Evolutionary conservation across 139 green algal species (phyloP).

Genomic region (Picochlorum sp.): DNA sequence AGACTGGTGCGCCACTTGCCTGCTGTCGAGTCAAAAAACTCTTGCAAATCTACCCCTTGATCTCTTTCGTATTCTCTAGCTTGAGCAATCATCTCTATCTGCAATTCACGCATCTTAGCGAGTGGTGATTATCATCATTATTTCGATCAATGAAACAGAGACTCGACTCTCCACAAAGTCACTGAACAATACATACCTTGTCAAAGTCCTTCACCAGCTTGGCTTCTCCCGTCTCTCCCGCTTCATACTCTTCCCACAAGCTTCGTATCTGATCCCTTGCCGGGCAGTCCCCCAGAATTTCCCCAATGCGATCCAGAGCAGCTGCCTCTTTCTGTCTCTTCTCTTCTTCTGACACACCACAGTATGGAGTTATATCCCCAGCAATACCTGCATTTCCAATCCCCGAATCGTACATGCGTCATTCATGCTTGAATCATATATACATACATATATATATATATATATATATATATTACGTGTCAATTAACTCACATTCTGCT

Average conservation of each 20-base stretch:
- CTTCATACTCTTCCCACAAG: slow-evolving; percentile 89
- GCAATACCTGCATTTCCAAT: slow-evolving; percentile 56
- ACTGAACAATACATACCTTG: too few relatives aligned
- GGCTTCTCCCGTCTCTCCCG: slow-evolving; percentile 55
- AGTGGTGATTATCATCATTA: too few relatives aligned
- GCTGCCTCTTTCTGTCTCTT: slow-evolving; percentile 59
- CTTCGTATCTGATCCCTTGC: slow-evolving; percentile 51
- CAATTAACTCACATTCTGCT: slow-evolving; percentile 60
- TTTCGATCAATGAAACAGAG: background rate
- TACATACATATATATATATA: background rate
- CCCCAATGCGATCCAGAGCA: slow-evolving; percentile 61
- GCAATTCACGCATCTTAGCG: too few relatives aligned
- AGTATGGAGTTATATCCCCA: slow-evolving; percentile 82
- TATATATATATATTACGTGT: background rate
- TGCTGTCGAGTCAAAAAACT: slow-evolving; percentile 78
- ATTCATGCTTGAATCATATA: background rate
- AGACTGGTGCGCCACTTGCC: slow-evolving; percentile 62
- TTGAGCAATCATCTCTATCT: slow-evolving; percentile 67
- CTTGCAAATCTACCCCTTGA: slow-evolving; percentile 51
- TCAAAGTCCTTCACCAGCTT: slow-evolving; percentile 93
- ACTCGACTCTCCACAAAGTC: too few relatives aligned
- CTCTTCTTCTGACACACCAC: slow-evolving; percentile 61
- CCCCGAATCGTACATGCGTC: background rate
- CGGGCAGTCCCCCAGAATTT: slow-evolving; percentile 45
- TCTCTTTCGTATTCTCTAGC: slow-evolving; percentile 76